These are phyloP conservation scores for Trypanosoma scelopori DNA, from an alignment of 208 protist genomes.

Conservation along the genomic window DNA sequence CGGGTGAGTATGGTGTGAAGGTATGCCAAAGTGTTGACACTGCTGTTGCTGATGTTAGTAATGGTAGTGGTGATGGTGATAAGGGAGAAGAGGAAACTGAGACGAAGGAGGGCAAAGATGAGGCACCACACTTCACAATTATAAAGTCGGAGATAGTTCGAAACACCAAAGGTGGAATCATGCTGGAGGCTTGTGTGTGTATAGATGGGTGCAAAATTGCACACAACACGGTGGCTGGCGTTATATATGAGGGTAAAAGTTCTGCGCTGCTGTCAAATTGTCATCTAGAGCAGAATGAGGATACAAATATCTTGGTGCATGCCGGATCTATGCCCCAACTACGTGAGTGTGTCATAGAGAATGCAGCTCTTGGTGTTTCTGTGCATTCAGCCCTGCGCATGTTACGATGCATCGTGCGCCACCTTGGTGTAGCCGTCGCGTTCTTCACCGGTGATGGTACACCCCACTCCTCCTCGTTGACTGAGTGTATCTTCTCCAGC, in stretches of 20 bases:
- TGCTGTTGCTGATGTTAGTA: too few relatives aligned
- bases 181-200: slow-evolving; percentile 12
- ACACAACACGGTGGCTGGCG: slow-evolving; percentile 8
- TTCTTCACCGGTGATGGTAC: slow-evolving; percentile 2
- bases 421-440: slow-evolving; percentile 6
- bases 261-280: slow-evolving; percentile 6
- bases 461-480: neutral
- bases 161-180: slow-evolving; percentile 21
- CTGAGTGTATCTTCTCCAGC: slow-evolving; percentile 11
- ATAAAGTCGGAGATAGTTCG: slow-evolving; percentile 15
- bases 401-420: slow-evolving; percentile 16
- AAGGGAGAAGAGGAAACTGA: neutral
- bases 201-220: slow-evolving; percentile 21
- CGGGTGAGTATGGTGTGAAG: slow-evolving; percentile 19
- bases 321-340: slow-evolving; percentile 8
- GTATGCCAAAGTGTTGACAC: neutral
- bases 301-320: slow-evolving; percentile 6
- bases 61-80: neutral
- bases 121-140: slow-evolving; percentile 4
- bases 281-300: slow-evolving; percentile 13
- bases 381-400: slow-evolving; percentile 14
- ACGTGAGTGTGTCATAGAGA: slow-evolving; percentile 21
- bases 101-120: neutral
- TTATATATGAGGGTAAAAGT: slow-evolving; percentile 10
- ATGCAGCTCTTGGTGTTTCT: slow-evolving; percentile 16